Conservation (phyloP, 2,329 filamentous ascomycete species). For the Lanzia echinophila region DNA sequence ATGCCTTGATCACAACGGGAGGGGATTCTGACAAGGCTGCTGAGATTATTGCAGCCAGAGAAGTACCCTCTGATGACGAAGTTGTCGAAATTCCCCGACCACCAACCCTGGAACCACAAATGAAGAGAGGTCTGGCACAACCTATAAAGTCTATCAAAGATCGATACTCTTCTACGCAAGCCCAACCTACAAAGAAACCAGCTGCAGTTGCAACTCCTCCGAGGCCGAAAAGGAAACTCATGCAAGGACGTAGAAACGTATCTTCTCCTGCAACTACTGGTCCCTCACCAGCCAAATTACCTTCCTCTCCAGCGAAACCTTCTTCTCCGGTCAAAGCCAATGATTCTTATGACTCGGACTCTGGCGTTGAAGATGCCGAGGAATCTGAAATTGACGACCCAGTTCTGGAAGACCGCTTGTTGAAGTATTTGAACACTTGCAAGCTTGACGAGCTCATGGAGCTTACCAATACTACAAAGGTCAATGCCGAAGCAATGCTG, state of each 20-base stretch:
- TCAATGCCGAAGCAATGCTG: constrained; percentile 62
- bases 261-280: constrained; percentile 19
- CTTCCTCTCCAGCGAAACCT: constrained; percentile 15
- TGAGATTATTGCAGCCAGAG: constrained; percentile 33
- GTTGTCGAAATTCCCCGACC: constrained; percentile 22
- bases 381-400: constrained; percentile 33
- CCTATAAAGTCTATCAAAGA: constrained; percentile 50
- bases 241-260: constrained; percentile 28
- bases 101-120: constrained; percentile 37
- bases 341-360: constrained; percentile 29
- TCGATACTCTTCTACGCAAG: constrained; percentile 47
- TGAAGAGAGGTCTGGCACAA: constrained; percentile 48
- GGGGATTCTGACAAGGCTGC: constrained; percentile 51
- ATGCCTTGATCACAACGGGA: constrained; percentile 42
- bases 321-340: constrained; percentile 14
- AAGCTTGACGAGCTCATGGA: constrained; percentile 70
- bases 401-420: constrained; percentile 48
- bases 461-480: constrained; percentile 67
- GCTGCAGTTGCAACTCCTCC: constrained; percentile 16
- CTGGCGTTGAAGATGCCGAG: constrained; percentile 23
- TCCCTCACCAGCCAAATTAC: constrained; percentile 19
- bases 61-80: constrained; percentile 31
- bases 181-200: constrained; percentile 21
- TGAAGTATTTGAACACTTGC: constrained; percentile 80
- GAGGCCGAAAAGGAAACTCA: constrained; percentile 29